Conservation (phyloP, 345 rosid species). For the Rhodamnia argentea region DNA sequence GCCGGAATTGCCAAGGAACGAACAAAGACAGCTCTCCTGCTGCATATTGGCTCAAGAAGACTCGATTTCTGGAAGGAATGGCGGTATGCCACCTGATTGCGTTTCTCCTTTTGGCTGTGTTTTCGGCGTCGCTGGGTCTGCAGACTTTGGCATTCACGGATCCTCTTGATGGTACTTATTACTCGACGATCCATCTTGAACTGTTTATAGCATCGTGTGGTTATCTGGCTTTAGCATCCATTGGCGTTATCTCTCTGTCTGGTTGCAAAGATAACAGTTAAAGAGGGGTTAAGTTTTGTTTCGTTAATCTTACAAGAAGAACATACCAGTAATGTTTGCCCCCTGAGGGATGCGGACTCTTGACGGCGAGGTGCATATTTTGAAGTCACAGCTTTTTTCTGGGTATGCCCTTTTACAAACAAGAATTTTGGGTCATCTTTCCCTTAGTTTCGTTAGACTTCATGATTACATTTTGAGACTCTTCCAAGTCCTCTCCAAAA, state of each 20-base stretch:
- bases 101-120: slow-evolving; percentile 6
- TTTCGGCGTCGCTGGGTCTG: slow-evolving; percentile 24
- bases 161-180: slow-evolving; percentile 54
- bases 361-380: not conserved
- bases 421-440: not conserved
- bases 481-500: not conserved
- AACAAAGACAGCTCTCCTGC: not conserved
- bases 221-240: not conserved
- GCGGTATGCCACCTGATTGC: slow-evolving; percentile 1
- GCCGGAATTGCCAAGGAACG: not conserved
- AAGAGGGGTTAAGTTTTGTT: not conserved
- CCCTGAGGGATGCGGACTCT: not conserved
- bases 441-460: not conserved
- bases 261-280: not conserved
- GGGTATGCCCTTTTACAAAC: not conserved
- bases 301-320: not conserved
- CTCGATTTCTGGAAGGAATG: slow-evolving; percentile 13
- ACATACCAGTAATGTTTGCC: not conserved
- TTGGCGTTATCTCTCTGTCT: not conserved
- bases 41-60: not conserved
- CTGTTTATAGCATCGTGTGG: not conserved
- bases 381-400: not conserved
- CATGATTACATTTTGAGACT: not conserved
- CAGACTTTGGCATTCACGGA: slow-evolving; percentile 41
- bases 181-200: not conserved